These are phyloP conservation scores for Ascodesmis nigricans DNA, from an alignment of 495 filamentous ascomycete species.

Conservation along the genomic window DNA sequence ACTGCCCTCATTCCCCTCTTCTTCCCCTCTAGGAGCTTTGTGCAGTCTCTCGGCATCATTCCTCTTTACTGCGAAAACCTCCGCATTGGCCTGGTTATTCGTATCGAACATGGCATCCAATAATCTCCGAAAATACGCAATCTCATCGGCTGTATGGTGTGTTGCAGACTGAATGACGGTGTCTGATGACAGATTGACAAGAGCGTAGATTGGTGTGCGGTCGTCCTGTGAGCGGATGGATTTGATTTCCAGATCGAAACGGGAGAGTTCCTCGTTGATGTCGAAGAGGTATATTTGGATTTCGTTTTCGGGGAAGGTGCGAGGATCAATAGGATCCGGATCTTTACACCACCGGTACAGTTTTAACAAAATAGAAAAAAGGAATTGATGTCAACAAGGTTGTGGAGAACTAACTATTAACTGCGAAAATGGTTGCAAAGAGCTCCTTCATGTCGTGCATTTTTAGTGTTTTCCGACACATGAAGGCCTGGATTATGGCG, in stretches of 20 bases:
- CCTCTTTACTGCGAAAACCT: constrained; percentile 55
- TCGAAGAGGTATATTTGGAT: constrained; percentile 30
- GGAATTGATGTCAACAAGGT: too few relatives aligned
- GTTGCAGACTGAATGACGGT: constrained; percentile 72
- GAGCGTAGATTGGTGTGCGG: constrained; percentile 23
- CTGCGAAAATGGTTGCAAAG: too few relatives aligned
- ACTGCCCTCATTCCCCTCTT: constrained; percentile 24
- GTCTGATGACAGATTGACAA: constrained; percentile 61
- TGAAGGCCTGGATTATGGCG: too few relatives aligned
- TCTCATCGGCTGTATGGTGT: constrained; percentile 56
- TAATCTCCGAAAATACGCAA: constrained; percentile 67
- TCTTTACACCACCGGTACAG: too few relatives aligned
- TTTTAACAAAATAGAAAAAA: too few relatives aligned
- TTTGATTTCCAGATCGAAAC: constrained; percentile 72
- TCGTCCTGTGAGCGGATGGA: constrained; percentile 42
- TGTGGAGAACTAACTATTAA: too few relatives aligned
- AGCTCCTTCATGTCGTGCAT: too few relatives aligned
- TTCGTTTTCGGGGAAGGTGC: too few relatives aligned
- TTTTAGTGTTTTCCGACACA: too few relatives aligned
- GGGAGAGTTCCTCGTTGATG: constrained; percentile 46
- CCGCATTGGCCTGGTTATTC: constrained; percentile 50
- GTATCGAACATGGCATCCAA: constrained; percentile 84
- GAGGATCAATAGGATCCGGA: too few relatives aligned
- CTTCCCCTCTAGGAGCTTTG: constrained; percentile 25
- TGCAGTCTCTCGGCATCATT: constrained; percentile 52